These are phyloP conservation scores for Keithomyces neogunnii DNA, from an alignment of 2,329 filamentous ascomycete species.

Conservation along the genomic window DNA sequence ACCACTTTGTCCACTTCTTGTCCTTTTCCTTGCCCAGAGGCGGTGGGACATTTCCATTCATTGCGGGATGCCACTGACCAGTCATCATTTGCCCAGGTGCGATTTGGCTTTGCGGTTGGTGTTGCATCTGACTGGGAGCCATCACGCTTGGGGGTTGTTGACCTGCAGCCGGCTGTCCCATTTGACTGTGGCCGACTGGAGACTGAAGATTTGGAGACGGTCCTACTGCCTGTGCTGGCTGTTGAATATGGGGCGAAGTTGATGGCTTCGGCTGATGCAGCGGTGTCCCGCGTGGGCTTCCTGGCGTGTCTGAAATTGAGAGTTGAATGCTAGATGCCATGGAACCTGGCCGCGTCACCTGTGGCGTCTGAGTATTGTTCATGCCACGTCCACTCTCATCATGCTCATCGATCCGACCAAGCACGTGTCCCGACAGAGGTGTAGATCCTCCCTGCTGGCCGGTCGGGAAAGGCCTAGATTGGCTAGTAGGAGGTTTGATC, in stretches of 20 bases:
- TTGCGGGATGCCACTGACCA: not conserved
- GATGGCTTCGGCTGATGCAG: slow-evolving; percentile 1
- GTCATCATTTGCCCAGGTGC: not conserved
- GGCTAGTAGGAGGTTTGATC: not conserved
- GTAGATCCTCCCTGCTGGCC: not conserved
- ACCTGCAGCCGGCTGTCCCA: not conserved
- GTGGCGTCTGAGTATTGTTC: not conserved
- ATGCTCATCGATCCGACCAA: slow-evolving; percentile 11
- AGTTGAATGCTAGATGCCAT: slow-evolving; percentile 4
- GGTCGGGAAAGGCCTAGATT: not conserved
- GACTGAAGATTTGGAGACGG: not conserved
- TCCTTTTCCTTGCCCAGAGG: slow-evolving; percentile 13
- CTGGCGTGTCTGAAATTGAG: not conserved
- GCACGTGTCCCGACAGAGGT: slow-evolving; percentile 5
- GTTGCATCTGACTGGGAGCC: not conserved
- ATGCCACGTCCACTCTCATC: slow-evolving; percentile 7
- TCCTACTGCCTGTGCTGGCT: not conserved
- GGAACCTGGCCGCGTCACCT: not conserved
- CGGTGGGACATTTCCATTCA: not conserved
- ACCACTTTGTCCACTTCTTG: slow-evolving; percentile 21
- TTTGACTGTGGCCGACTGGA: not conserved
- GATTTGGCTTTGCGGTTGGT: not conserved
- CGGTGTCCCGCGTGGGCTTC: not conserved
- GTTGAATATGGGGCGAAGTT: not conserved
- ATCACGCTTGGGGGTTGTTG: not conserved